Evolutionary conservation across 2,329 filamentous ascomycete genomes (phyloP).

Genomic region (Cylindrodendrum hubeiense): DNA sequence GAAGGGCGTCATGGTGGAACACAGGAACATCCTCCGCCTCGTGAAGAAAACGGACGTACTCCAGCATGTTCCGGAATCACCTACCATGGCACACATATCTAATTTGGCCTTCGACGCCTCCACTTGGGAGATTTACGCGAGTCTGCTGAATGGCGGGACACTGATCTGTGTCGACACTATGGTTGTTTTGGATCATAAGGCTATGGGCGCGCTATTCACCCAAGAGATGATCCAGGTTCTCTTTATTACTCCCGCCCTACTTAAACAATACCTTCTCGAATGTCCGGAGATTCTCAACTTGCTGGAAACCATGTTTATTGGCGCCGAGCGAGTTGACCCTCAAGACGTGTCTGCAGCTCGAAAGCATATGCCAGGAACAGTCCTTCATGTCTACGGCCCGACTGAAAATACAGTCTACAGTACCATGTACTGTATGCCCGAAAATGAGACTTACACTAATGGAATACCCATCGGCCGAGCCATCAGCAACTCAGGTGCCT

Average conservation of each 20-base stretch:
- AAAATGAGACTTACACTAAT: conserved; percentile 14
- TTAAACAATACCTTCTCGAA: conserved; percentile 37
- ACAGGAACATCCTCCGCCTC: not conserved
- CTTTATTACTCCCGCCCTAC: conserved; percentile 29
- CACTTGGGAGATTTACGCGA: not conserved
- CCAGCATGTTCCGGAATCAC: not conserved
- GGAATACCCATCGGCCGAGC: conserved; percentile 37
- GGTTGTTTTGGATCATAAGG: not conserved
- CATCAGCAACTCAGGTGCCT: conserved; percentile 36
- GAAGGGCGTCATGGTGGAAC: conserved; percentile 1
- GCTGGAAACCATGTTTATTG: conserved; percentile 22
- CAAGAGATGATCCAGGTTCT: conserved; percentile 16
- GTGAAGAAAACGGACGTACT: not conserved
- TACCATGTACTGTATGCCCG: conserved; percentile 1
- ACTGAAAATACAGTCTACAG: conserved; percentile 34
- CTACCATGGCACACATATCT: not conserved
- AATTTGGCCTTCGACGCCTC: conserved; percentile 1
- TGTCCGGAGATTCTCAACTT: conserved; percentile 7
- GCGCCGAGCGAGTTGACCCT: conserved; percentile 32
- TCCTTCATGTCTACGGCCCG: conserved; percentile 33
- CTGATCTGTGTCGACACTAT: not conserved
- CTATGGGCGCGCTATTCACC: conserved; percentile 15
- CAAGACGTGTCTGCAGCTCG: conserved; percentile 12
- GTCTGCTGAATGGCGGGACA: not conserved
- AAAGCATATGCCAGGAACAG: not conserved